Percentiles rank a stretch among this genome's conserved stretches.
These are phyloP conservation scores for Cynara cardunculus DNA, from an alignment of 129 eudicot species.

Conservation along the genomic window DNA sequence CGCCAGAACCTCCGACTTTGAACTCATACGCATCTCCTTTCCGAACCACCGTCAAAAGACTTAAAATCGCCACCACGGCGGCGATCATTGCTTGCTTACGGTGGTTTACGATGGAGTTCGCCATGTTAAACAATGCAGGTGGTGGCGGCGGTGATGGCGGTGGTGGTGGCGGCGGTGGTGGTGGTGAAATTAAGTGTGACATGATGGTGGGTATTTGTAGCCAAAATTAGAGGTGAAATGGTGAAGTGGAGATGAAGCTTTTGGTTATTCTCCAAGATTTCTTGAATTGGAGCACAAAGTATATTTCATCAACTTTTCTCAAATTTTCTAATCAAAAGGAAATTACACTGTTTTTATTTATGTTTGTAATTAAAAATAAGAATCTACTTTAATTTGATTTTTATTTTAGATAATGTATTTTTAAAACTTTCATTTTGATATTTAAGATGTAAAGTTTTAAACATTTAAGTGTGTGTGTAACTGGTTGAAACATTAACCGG, in stretches of 20 bases:
- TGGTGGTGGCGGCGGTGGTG: not conserved
- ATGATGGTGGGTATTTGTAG: constrained; percentile 42
- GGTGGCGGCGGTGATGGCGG: not conserved
- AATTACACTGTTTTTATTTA: no score
- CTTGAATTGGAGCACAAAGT: constrained; percentile 61
- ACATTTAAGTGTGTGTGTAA: no score
- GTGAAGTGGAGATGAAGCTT: constrained; percentile 53
- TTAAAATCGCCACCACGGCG: constrained; percentile 25
- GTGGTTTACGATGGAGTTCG: constrained; percentile 21
- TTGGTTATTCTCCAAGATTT: constrained; percentile 37
- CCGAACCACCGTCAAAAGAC: constrained; percentile 41
- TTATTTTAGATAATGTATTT: no score
- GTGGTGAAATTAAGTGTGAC: not conserved
- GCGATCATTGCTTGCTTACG: constrained; percentile 11
- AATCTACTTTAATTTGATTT: no score
- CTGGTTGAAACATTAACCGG: no score
- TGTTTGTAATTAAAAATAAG: no score
- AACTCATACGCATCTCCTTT: constrained; percentile 44
- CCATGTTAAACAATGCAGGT: constrained; percentile 29
- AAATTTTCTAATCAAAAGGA: not conserved
- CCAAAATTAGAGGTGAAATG: constrained; percentile 23
- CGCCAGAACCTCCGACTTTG: constrained; percentile 59
- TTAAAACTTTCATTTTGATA: no score
- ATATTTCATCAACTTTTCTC: constrained; percentile 30
- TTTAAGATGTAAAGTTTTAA: no score